These are phyloP conservation scores for Leccinum pachyderme DNA, from an alignment of 1,284 basidiomycete species.

Conservation along the genomic window DNA sequence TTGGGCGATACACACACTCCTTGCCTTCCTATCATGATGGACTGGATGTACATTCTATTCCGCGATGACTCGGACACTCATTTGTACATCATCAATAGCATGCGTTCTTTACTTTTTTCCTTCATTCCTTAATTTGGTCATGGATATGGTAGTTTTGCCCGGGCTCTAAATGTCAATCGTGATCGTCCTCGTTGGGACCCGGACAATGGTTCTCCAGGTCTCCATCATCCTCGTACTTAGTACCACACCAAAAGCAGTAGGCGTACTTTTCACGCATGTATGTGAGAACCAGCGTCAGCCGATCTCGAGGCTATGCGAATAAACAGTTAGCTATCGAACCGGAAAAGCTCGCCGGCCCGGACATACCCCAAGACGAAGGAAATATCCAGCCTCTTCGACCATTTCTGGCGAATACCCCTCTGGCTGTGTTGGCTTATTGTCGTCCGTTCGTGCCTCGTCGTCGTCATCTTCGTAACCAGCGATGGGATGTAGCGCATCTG, in stretches of 20 bases:
- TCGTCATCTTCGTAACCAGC: constrained; percentile 27
- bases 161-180: constrained; percentile 51
- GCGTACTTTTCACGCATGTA: constrained; percentile 70
- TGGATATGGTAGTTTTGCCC: not conserved
- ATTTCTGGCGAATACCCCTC: constrained; percentile 50
- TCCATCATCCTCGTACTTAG: constrained; percentile 59
- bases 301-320: constrained; percentile 57
- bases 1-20: constrained; percentile 9
- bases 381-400: constrained; percentile 64
- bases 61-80: constrained; percentile 28
- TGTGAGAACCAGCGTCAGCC: constrained; percentile 62
- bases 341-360: constrained; percentile 22
- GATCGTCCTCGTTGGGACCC: constrained; percentile 72
- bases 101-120: constrained; percentile 18
- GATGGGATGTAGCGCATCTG: constrained; percentile 61
- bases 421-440: constrained; percentile 19
- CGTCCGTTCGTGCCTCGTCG: constrained; percentile 30
- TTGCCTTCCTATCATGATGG: constrained; percentile 10
- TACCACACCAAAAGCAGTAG: constrained; percentile 89
- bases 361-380: constrained; percentile 62
- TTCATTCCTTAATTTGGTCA: not conserved
- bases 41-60: constrained; percentile 22
- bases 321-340: constrained; percentile 10
- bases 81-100: constrained; percentile 33
- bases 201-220: constrained; percentile 72